Conservation (phyloP, 129 eudicot species). For the Gnaphalium uliginosum region DNA sequence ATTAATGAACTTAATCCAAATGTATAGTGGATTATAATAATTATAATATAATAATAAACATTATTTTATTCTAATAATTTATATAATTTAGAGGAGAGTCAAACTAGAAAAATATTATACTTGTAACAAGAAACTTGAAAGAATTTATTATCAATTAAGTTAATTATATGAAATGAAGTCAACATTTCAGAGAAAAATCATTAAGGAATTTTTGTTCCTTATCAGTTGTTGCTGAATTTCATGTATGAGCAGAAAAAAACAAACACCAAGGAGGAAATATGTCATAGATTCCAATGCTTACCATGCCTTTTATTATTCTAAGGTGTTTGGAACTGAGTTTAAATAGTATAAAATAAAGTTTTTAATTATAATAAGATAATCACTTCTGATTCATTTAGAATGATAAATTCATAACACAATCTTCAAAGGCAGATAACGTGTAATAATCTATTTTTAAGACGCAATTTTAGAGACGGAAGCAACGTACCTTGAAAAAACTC, state of each 20-base stretch:
- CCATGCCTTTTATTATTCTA: background rate
- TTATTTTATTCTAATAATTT: constrained; percentile 17
- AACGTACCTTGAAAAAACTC: constrained; percentile 75
- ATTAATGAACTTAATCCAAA: background rate
- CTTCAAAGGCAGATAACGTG: no score
- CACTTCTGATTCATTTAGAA: no score
- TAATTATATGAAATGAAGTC: constrained; percentile 20
- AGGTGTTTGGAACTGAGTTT: background rate
- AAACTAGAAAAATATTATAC: constrained; percentile 27
- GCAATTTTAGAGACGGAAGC: background rate
- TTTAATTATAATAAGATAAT: no score
- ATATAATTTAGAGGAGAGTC: constrained; percentile 21
- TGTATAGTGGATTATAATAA: no score
- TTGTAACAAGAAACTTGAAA: constrained; percentile 10
- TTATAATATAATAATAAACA: no score
- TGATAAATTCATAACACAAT: no score
- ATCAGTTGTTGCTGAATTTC: constrained; percentile 34
- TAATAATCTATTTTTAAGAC: background rate
- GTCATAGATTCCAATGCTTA: constrained; percentile 17
- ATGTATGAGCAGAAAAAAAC: constrained; percentile 30
- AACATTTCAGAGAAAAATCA: constrained; percentile 19
- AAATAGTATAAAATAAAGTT: no score
- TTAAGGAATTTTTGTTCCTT: constrained; percentile 36
- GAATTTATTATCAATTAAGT: constrained; percentile 10
- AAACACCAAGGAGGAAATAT: constrained; percentile 27